These are phyloP conservation scores for Coemansia sp. DNA, from an alignment of 192 early-diverging fungal species.

Conservation along the genomic window DNA sequence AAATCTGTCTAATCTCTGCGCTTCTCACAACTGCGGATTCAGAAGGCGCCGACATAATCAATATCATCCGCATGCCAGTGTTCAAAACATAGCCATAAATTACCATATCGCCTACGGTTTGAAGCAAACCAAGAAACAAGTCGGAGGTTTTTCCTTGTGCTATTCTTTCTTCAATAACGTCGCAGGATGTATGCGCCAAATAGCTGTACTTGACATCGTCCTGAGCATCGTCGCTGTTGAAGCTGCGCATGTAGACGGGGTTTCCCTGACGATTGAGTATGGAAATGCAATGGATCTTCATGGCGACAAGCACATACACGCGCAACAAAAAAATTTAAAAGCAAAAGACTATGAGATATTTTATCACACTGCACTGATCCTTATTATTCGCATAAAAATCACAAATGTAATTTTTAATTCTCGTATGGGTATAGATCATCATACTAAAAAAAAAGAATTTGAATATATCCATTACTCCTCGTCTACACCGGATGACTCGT, in stretches of 20 bases:
- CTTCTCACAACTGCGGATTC: conserved; percentile 83
- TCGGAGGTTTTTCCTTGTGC: conserved; percentile 62
- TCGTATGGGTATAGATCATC: background rate
- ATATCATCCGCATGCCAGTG: conserved; percentile 75
- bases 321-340: background rate
- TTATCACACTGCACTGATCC: background rate
- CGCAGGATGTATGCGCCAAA: conserved; percentile 86
- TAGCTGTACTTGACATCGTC: conserved; percentile 88
- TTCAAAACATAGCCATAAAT: conserved; percentile 91
- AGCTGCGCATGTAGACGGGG: conserved; percentile 82
- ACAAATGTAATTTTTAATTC: background rate
- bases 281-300: conserved; percentile 35
- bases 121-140: conserved; percentile 84
- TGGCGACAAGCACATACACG: background rate
- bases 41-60: conserved; percentile 67
- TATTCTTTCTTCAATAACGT: conserved; percentile 74
- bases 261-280: conserved; percentile 68
- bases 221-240: conserved; percentile 59
- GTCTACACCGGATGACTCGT: conserved; percentile 35
- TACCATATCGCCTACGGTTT: conserved; percentile 84
- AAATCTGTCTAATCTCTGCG: conserved; percentile 65
- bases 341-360: too few relatives aligned
- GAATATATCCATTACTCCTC: conserved; percentile 12
- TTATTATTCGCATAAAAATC: background rate
- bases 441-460: background rate